Conservation (phyloP, 331 rosid genomes). For the Pyrus hybrid region DNA sequence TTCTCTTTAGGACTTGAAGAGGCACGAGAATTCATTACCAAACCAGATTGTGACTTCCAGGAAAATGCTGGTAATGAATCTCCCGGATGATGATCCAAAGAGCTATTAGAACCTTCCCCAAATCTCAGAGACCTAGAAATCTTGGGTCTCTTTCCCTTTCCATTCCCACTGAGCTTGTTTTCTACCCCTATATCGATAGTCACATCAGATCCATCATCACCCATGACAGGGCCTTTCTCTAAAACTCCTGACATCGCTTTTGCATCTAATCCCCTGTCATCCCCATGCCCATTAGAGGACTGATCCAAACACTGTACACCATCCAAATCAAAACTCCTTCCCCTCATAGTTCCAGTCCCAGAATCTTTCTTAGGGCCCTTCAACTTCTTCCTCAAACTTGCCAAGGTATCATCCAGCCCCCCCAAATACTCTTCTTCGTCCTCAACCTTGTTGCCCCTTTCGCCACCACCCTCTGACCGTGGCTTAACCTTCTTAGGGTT, state of each 20-base stretch:
- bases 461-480: conserved; percentile 27
- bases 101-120: conserved; percentile 28
- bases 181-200: conserved; percentile 17
- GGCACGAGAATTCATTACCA: conserved; percentile 28
- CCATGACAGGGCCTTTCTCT: conserved; percentile 11
- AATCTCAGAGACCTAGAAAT: conserved; percentile 31
- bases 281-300: conserved; percentile 15
- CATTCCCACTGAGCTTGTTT: conserved; percentile 18
- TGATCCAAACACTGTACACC: conserved; percentile 24
- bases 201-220: conserved; percentile 19
- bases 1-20: conserved; percentile 31
- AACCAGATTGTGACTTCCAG: conserved; percentile 46
- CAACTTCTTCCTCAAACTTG: conserved; percentile 86
- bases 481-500: conserved; percentile 48
- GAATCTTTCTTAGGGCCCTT: conserved; percentile 70
- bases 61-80: conserved; percentile 47
- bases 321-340: conserved; percentile 29
- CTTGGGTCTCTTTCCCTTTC: conserved; percentile 18
- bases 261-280: conserved; percentile 19
- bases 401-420: conserved; percentile 88
- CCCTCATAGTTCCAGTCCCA: conserved; percentile 44
- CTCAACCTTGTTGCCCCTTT: conserved; percentile 32
- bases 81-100: conserved; percentile 33
- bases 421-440: conserved; percentile 43
- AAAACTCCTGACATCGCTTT: conserved; percentile 3